Base-by-base conservation (phyloP, 495 filamentous ascomycete genomes). In the Penicillium soppii region DNA sequence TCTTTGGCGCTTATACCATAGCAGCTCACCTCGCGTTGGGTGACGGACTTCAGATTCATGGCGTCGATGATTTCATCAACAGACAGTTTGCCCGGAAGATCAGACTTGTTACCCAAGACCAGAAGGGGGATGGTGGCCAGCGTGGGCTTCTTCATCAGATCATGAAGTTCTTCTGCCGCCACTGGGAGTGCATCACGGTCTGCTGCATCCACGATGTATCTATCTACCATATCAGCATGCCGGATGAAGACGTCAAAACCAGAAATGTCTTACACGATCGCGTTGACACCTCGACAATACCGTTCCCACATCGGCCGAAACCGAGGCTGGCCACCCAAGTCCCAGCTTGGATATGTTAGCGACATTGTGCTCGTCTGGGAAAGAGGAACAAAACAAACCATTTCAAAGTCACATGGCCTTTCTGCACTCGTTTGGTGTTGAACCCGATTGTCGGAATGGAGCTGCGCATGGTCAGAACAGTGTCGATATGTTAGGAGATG, bases 231-330 rank as follows among this genome's bases (percentile, higher is more conserved):
- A 52, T 69, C 45, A 64, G 62, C 33, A 40, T 47, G 20, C 29
- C 27, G 17, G 10, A 17, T 12, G 25, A 5, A 30, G 4, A 4
- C 33, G 29, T 33, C 10, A 19, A 19, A 16, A n/a, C 9, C n/a
- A 42, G 20, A 20, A 20, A 13, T 12, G 17, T 30, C 78, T 72
- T 81, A 89, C 86, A 98, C 92, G 58, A 98, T 97, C 54, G 94
- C 94, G 71, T 96, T 96, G 55, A 97, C 94, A 33, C 91, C 92
- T 39, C 91, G 88, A 74, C 94, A 98, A 71, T 98, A 98, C 59
- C 94, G 80, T 78, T 97, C 94, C 94, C 94, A 98, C 94, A 98
- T 98, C 52, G 90, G 87, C 56, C 94, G 88, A 73, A 97, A 98
- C 56, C 94, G 84, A 62, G 92, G 92, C 76, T 98, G 94, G 21